Base-by-base conservation (phyloP, 2,329 filamentous ascomycete genomes). In the Mollisia scopiformis region DNA sequence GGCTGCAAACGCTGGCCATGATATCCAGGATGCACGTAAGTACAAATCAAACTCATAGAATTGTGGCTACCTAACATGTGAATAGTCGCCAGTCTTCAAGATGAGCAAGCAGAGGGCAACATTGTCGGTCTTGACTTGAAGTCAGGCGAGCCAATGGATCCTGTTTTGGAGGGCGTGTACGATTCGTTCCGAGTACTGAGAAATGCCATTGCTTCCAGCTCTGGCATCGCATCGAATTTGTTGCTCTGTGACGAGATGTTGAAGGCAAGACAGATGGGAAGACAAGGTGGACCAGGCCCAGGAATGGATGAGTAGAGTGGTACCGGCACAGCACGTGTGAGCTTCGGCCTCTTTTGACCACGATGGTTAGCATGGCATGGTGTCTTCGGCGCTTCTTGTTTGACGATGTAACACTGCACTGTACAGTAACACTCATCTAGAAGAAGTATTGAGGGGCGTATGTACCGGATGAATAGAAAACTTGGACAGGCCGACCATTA, bases 211-310 rank as follows among this genome's bases (percentile, higher is more conserved):
- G 93, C 95, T 2, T 97, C 93, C 33, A 95, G 93, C 76, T 90
- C 94, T 27, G 92, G 95, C 65, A 99, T 99, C 73, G 94, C 95
- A 6, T 94, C 92, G 10, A 99, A 99, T 79, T 82, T 99, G 66
- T 81, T 99, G 67, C 84, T 99, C 53, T 99, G 95, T 73, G 95
- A 99, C 73, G 95, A 99, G 83, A 84, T 99, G 81, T 82, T 99
- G 71, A 99, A 99, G 84, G 95, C 95, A 63, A 86, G 95, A 75
- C 94, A 99, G 81, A 99, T 99, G 95, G 89, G 84, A 52, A 81
- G 86, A 73, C 78, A 81, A 76, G 82, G 78, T 39, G 85, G 84
- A 23, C 86, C 86, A 2, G 86, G 86, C 6, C 84, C 85, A 3
- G 86, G 85, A 62, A 88, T 87, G 83, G 86, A 88, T 68, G 85